Evolutionary conservation across 2,329 filamentous ascomycete genomes (phyloP).

Genomic region (Leptoxyphium fumago): DNA sequence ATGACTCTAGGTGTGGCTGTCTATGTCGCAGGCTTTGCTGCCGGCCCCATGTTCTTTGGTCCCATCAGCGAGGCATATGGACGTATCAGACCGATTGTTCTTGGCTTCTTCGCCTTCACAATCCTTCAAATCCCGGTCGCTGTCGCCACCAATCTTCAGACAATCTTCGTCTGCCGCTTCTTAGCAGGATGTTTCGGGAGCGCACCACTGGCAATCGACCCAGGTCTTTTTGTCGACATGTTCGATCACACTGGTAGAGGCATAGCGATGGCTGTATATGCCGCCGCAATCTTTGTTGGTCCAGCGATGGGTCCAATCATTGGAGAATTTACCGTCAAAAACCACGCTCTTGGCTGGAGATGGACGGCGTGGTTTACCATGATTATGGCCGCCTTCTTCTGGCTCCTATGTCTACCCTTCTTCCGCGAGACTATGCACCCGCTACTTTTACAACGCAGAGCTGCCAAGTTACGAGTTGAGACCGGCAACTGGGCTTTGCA

Average conservation of each 20-base stretch:
- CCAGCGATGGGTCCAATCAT: slow-evolving; percentile 23
- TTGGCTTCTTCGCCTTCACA: slow-evolving; percentile 33
- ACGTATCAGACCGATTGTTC: slow-evolving; percentile 33
- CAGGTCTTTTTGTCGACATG: slow-evolving; percentile 29
- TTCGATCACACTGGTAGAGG: slow-evolving; percentile 21
- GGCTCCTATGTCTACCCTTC: slow-evolving; percentile 27
- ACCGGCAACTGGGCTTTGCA: slow-evolving; percentile 21
- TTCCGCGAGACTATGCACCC: slow-evolving; percentile 37
- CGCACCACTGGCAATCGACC: slow-evolving; percentile 33
- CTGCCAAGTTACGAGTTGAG: slow-evolving; percentile 31
- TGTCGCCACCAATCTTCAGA: slow-evolving; percentile 37
- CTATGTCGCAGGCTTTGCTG: slow-evolving; percentile 24
- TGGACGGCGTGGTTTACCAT: slow-evolving; percentile 39
- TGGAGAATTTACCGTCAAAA: slow-evolving; percentile 15
- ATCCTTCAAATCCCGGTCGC: slow-evolving; percentile 41
- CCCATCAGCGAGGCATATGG: slow-evolving; percentile 45
- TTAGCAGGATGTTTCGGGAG: slow-evolving; percentile 37
- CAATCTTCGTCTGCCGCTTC: slow-evolving; percentile 39
- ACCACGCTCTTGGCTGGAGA: slow-evolving; percentile 13
- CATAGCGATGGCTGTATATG: slow-evolving; percentile 10
- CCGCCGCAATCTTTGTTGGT: slow-evolving; percentile 33
- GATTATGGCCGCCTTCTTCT: slow-evolving; percentile 32
- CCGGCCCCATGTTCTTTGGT: slow-evolving; percentile 39
- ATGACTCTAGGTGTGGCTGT: slow-evolving; percentile 36
- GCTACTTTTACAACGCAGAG: slow-evolving; percentile 34